Evolutionary conservation across 805 yeast genomes (phyloP).

Genomic region (Spathaspora arborariae): DNA sequence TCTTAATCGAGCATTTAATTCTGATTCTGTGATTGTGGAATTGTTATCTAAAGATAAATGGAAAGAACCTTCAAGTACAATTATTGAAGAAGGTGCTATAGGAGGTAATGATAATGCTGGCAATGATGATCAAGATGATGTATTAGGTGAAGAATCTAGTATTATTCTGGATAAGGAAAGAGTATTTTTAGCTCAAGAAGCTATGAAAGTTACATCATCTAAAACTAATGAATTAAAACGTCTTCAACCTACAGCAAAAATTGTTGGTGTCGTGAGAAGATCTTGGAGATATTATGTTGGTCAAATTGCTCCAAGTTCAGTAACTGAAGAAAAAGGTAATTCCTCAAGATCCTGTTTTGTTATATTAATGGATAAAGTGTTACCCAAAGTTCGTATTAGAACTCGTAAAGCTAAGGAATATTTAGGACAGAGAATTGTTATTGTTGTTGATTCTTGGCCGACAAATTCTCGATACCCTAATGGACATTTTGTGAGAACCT

Average conservation of each 20-base stretch:
- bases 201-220: slow-evolving; percentile 50
- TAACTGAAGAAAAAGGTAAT: slow-evolving; percentile 51
- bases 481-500: slow-evolving; percentile 88
- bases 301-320: slow-evolving; percentile 77
- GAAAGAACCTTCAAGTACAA: slow-evolving; percentile 79
- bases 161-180: slow-evolving; percentile 69
- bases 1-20: slow-evolving; percentile 86
- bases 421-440: slow-evolving; percentile 85
- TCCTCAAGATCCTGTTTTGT: slow-evolving; percentile 80
- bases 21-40: slow-evolving; percentile 90
- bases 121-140: slow-evolving; percentile 34
- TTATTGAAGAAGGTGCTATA: slow-evolving; percentile 69
- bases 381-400: slow-evolving; percentile 82
- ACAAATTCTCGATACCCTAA: slow-evolving; percentile 77
- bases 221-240: slow-evolving; percentile 28
- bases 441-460: slow-evolving; percentile 93
- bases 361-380: slow-evolving; percentile 79
- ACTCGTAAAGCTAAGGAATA: slow-evolving; percentile 84
- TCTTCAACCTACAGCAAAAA: slow-evolving; percentile 87
- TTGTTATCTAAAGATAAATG: slow-evolving; percentile 80
- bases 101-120: slow-evolving; percentile 61
- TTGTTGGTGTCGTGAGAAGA: slow-evolving; percentile 83
- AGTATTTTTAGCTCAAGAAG: slow-evolving; percentile 70
- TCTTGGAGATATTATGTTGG: slow-evolving; percentile 98
- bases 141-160: slow-evolving; percentile 14